Percentiles rank a stretch among this genome's conserved stretches.
Conservation (phyloP, 352 stramenopile genomes). For the Plasmopara muralis region DNA sequence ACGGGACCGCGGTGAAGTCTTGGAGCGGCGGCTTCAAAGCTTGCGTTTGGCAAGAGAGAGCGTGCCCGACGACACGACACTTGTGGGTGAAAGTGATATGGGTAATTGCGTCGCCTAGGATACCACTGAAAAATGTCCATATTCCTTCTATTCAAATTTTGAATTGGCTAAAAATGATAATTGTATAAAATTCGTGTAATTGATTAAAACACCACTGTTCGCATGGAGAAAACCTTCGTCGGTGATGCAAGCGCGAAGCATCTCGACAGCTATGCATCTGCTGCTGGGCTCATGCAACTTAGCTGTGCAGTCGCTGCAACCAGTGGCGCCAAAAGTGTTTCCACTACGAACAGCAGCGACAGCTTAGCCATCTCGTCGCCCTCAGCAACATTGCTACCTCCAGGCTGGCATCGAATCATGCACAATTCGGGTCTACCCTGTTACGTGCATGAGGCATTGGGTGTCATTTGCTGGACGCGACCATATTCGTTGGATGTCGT, state of each 20-base stretch:
- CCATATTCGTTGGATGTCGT: constrained; percentile 51
- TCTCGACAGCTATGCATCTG: constrained; percentile 27
- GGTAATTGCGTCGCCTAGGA: no score
- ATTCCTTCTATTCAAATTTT: no score
- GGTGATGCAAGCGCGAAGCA: constrained; percentile 6
- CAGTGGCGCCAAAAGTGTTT: constrained; percentile 1
- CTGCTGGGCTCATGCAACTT: constrained; percentile 44
- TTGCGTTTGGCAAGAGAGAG: constrained; percentile 32
- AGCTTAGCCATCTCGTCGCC: constrained; percentile 4
- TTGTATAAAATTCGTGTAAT: no score
- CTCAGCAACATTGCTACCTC: constrained; percentile 35
- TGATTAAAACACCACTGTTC: no score
- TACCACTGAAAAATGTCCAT: not conserved
- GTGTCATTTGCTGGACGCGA: constrained; percentile 62
- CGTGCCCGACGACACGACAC: constrained; percentile 1
- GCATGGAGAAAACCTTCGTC: constrained; percentile 12
- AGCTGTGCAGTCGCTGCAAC: constrained; percentile 33
- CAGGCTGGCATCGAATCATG: constrained; percentile 51
- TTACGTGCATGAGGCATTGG: constrained; percentile 49
- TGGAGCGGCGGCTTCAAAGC: constrained; percentile 41
- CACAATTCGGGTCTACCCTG: constrained; percentile 67
- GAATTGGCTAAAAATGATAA: constrained; percentile 8
- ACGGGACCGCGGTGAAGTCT: constrained; percentile 38
- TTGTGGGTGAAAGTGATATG: constrained; percentile 6
- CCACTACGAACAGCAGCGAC: constrained; percentile 2